phyloP scores from a whole-genome alignment of 2,329 filamentous ascomycete genomes.

The Phialophora macrospora region DNA sequence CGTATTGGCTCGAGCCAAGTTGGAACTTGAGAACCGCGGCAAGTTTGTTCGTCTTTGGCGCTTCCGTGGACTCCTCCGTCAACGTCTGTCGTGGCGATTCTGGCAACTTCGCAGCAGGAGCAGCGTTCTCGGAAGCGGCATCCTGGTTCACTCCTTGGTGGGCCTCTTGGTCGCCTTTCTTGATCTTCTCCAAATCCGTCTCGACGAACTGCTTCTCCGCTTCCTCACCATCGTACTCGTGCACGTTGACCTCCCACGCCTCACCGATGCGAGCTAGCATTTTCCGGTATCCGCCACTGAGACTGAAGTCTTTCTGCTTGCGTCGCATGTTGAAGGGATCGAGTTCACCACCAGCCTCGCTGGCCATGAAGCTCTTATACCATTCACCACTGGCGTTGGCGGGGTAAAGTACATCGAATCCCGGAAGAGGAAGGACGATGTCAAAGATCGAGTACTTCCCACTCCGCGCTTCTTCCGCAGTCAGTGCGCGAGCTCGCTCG shows the following conservation, averaged over 20 bases:
- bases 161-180: constrained; percentile 44
- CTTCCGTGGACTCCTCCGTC: neutral
- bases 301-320: constrained; percentile 81
- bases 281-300: constrained; percentile 88
- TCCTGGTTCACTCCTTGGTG: constrained; percentile 37
- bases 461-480: constrained; percentile 74
- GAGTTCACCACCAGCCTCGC: constrained; percentile 73
- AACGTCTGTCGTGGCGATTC: neutral
- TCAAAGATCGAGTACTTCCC: constrained; percentile 83
- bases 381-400: constrained; percentile 80
- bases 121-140: constrained; percentile 20
- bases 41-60: constrained; percentile 29
- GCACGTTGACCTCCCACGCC: constrained; percentile 69
- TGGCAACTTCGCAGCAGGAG: neutral
- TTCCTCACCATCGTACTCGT: constrained; percentile 64
- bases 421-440: constrained; percentile 87
- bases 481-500: constrained; percentile 73
- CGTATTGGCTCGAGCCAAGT: constrained; percentile 79
- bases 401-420: constrained; percentile 87
- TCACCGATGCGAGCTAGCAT: constrained; percentile 72
- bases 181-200: constrained; percentile 78
- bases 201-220: constrained; percentile 79
- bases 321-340: constrained; percentile 88
- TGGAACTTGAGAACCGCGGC: constrained; percentile 67
- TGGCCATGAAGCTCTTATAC: constrained; percentile 85